A percentile compares a stretch with the other conserved stretches of the same genome.
Conservation (phyloP, 305 asterid species). For the Solanum hybrid region DNA sequence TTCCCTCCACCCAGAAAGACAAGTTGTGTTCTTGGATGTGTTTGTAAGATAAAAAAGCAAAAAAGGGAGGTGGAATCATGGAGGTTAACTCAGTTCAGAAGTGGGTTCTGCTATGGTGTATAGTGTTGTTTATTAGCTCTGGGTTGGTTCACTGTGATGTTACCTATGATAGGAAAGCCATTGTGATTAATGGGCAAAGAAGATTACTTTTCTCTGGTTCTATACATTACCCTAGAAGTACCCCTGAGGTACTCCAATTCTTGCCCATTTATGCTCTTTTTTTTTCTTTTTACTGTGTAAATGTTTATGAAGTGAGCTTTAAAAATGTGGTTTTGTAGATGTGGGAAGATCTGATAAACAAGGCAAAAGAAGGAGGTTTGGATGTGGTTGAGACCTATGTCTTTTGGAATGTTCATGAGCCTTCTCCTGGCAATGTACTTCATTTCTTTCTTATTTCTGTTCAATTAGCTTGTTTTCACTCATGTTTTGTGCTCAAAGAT, state of each 20-base stretch:
- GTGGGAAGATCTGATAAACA: conserved; percentile 92
- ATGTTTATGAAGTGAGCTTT: conserved; percentile 2
- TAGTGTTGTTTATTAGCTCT: conserved; percentile 35
- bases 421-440: conserved; percentile 75
- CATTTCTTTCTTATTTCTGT: neutral
- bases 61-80: conserved; percentile 18
- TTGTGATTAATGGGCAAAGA: conserved; percentile 69
- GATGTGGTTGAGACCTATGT: conserved; percentile 92
- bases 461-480: neutral
- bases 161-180: conserved; percentile 66
- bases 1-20: conserved; percentile 11
- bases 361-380: conserved; percentile 91
- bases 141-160: conserved; percentile 44
- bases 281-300: neutral
- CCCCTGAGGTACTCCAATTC: conserved; percentile 53
- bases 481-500: conserved; percentile 10
- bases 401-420: conserved; percentile 93
- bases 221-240: conserved; percentile 89
- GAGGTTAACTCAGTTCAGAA: conserved; percentile 23
- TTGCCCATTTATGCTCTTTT: neutral
- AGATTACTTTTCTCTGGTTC: conserved; percentile 83
- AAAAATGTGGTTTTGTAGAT: conserved; percentile 34
- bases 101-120: conserved; percentile 42
- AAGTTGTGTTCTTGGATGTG: conserved; percentile 5
- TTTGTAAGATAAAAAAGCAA: neutral